phyloP scores from a whole-genome alignment of 2,329 filamentous ascomycete genomes.

The Septoria petroselini region DNA sequence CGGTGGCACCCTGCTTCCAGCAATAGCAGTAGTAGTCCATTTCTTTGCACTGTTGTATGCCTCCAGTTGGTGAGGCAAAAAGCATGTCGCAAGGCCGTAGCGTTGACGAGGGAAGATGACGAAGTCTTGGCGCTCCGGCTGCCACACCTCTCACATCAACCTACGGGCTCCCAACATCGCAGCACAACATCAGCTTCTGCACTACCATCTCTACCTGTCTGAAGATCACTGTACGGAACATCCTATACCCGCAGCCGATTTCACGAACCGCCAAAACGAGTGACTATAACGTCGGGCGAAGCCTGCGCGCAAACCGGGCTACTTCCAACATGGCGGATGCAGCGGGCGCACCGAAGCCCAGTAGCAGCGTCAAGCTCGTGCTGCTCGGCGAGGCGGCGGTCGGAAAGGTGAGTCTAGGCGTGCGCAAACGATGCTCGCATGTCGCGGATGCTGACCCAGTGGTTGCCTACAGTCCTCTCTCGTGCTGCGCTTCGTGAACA shows the following conservation, averaged over 20 bases:
- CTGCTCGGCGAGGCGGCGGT: slow-evolving; percentile 96
- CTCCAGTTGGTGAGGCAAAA: too few relatives aligned
- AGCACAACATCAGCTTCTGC: too few relatives aligned
- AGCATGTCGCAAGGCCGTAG: too few relatives aligned
- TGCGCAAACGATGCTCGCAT: background rate
- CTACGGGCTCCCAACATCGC: too few relatives aligned
- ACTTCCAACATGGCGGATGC: slow-evolving; percentile 20
- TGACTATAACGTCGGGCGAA: slow-evolving; percentile 32
- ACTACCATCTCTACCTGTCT: too few relatives aligned
- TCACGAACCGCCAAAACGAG: slow-evolving; percentile 27
- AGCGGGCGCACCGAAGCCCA: slow-evolving; percentile 71
- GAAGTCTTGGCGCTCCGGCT: too few relatives aligned
- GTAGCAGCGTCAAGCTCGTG: slow-evolving; percentile 99
- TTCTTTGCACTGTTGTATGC: too few relatives aligned
- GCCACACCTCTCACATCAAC: too few relatives aligned
- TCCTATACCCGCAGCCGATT: background rate
- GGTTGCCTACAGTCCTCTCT: slow-evolving; percentile 71
- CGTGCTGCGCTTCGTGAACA: slow-evolving; percentile 97
- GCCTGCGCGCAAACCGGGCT: slow-evolving; percentile 31
- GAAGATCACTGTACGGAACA: too few relatives aligned
- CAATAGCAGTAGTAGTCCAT: too few relatives aligned
- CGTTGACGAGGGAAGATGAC: too few relatives aligned
- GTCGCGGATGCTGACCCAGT: slow-evolving; percentile 3
- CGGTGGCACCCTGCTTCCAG: too few relatives aligned
- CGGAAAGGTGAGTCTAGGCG: slow-evolving; percentile 72